Evolutionary conservation across 768 basidiomycete species (phyloP), one percentile per base, ranked within the genome.

Genomic region (Amanita inopinata): DNA sequence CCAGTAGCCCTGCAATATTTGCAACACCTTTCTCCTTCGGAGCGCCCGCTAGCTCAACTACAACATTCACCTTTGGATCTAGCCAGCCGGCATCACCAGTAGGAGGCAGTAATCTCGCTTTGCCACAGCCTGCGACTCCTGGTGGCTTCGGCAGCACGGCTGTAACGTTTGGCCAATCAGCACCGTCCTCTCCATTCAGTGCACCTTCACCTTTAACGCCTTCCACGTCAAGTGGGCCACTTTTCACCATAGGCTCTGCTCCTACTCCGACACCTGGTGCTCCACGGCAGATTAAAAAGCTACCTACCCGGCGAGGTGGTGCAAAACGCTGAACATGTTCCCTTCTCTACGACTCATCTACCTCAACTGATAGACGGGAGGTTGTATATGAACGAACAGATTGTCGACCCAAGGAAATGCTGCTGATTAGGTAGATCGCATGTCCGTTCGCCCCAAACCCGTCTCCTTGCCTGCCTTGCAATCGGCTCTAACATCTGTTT

Each of bases 191-290:
- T 27, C 67, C 71, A 6, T 79, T 78, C 47, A 62, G 65, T 51
- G 61, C 63, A 3, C 60, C 65, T 5, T 54, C 62, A 20, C 53
- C 59, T 22, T 45, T 64, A 32, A 60, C 63, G 1, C 56, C 61
- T 14, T 53, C 68, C 7, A 56, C 69, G 2, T 54, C 65, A 17
- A 64, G 60, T 14, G 64, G 63, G 5, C 59, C 61, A 5, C 47
- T 80, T 25, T 80, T 80, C 52, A 80, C 77, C 9, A 79, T 80
- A 40, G 79, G 78, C 22, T 64, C 78, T 35, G 68, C 73, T 1
- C 71, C 78, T 12, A 50, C 69, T 18, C 59, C 66, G 3, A 30
- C 61, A 3, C 47, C 50, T 42, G 56, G 51, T 27, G 66, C 63
- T 40, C 54, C 50, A 14, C 64, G 74, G 33, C 64, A 65, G 37